These are phyloP conservation scores for Xylaria nigripes DNA, from an alignment of 495 filamentous ascomycete genomes.

Conservation along the genomic window DNA sequence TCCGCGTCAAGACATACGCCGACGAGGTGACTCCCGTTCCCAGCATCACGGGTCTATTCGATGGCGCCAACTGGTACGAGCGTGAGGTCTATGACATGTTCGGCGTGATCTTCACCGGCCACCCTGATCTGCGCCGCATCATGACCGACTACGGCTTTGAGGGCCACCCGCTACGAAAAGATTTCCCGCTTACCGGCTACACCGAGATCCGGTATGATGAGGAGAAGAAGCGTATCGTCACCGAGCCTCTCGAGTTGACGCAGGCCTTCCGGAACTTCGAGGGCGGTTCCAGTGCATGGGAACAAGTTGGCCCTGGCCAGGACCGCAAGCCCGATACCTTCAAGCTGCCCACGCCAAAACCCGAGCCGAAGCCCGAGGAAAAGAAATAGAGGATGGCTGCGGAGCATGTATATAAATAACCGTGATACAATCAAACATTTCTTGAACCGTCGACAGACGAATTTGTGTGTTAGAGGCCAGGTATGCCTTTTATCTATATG, in stretches of 20 bases:
- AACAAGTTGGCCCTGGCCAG: slow-evolving; percentile 78
- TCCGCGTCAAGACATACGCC: slow-evolving; percentile 97
- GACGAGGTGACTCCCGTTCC: slow-evolving; percentile 95
- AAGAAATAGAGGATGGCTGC: slow-evolving; percentile 63
- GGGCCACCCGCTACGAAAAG: slow-evolving; percentile 93
- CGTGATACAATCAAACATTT: slow-evolving; percentile 17
- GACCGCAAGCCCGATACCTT: slow-evolving; percentile 81
- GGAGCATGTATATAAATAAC: slow-evolving; percentile 29
- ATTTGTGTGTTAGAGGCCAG: too few relatives aligned
- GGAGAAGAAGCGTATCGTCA: slow-evolving; percentile 99
- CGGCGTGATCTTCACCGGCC: slow-evolving; percentile 90
- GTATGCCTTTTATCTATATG: too few relatives aligned
- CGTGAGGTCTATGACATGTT: slow-evolving; percentile 96
- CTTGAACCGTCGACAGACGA: too few relatives aligned
- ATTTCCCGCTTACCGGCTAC: slow-evolving; percentile 97
- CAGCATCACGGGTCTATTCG: slow-evolving; percentile 73
- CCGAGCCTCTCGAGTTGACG: slow-evolving; percentile 93
- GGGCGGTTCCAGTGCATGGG: slow-evolving; percentile 73
- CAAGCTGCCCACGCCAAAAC: slow-evolving; percentile 91
- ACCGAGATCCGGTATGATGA: slow-evolving; percentile 97
- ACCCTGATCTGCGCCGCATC: slow-evolving; percentile 94
- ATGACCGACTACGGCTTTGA: slow-evolving; percentile 99
- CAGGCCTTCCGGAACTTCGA: slow-evolving; percentile 99
- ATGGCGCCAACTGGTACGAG: slow-evolving; percentile 99
- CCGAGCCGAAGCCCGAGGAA: slow-evolving; percentile 81